These are phyloP conservation scores for Mortierella sp. DNA, from an alignment of 371 early-diverging fungal species.

Conservation along the genomic window DNA sequence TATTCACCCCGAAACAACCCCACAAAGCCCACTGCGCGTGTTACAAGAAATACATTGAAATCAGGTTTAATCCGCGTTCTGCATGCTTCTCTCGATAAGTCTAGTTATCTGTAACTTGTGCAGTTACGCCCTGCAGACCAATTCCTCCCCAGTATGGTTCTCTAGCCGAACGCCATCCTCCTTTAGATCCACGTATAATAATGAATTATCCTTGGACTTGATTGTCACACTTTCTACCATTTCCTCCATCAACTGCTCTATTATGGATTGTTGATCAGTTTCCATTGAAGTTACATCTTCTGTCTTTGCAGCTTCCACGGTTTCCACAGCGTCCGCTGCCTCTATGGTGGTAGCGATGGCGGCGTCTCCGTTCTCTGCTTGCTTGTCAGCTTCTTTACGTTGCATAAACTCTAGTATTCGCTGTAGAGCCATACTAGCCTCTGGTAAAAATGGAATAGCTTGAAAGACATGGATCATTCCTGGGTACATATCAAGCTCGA, in stretches of 20 bases:
- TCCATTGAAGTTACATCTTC: not conserved
- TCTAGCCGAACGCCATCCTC: constrained; percentile 12
- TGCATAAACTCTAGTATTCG: constrained; percentile 47
- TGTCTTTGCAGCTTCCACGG: not conserved
- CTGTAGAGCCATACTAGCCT: constrained; percentile 61
- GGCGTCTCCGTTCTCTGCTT: not conserved
- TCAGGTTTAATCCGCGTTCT: too few species aligned
- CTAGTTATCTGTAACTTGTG: not conserved
- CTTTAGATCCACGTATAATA: not conserved
- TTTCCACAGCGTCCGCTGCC: not conserved
- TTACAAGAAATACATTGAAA: too few species aligned
- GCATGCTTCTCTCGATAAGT: too few species aligned
- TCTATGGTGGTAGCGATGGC: not conserved
- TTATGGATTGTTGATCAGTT: not conserved
- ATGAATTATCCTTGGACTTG: not conserved
- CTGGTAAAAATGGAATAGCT: constrained; percentile 64
- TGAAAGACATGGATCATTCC: constrained; percentile 72
- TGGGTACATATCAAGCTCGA: constrained; percentile 52
- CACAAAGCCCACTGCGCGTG: too few species aligned
- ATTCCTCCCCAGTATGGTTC: not conserved
- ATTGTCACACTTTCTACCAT: not conserved
- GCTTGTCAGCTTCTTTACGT: constrained; percentile 22
- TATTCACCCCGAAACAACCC: too few species aligned
- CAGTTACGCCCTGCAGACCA: not conserved
- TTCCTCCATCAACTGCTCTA: constrained; percentile 6